Evolutionary conservation across 2,329 filamentous ascomycete genomes (phyloP), one percentile per base, ranked within the genome.

Genomic region (Anthostomella pinea): DNA sequence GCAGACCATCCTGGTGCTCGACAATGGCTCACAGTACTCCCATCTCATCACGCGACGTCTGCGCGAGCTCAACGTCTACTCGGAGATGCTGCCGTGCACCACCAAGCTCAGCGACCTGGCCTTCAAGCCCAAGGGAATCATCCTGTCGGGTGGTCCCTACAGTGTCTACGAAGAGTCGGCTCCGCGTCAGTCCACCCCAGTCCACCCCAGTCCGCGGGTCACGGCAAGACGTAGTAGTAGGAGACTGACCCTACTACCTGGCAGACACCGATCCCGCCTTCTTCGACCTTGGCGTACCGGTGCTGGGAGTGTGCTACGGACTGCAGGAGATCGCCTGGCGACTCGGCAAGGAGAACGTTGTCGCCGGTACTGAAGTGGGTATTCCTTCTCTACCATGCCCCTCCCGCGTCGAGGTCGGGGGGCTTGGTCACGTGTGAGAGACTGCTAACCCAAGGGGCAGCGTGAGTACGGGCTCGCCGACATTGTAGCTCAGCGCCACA

Each of bases 31-130:
- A 16, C 83, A 87, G 64, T 84, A 82, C 56, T 81, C 79, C 25
- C 84, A 89, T 62, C 70, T 90, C 24, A 88, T 90, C 56, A 80
- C 81, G 8, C 74, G 87, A 36, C 79, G 87, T 21, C 74, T 94
- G 18, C 77, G 88, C 51, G 79, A 85, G 52, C 75, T 94, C 64
- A 84, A 83, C 68, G 77, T 94, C 61, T 95, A 45, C 70, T 81
- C 81, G 44, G 89, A 95, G 69, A 85, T 95, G 82, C 79, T 94
- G 27, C 86, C 86, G 15, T 95, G 89, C 66, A 94, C 84, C 29
- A 81, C 85, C 54, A 91, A 91, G 70, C 65, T 94, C 15, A 69
- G 77, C 6, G 86, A 93, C 38, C 74, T 95, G 21, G 60, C 72
- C 30, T 95, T 77, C 72, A 88, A 81, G 58, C 91, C 91, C 14